phyloP scores from a whole-genome alignment of 805 yeast species.

The Pichia insulana region DNA sequence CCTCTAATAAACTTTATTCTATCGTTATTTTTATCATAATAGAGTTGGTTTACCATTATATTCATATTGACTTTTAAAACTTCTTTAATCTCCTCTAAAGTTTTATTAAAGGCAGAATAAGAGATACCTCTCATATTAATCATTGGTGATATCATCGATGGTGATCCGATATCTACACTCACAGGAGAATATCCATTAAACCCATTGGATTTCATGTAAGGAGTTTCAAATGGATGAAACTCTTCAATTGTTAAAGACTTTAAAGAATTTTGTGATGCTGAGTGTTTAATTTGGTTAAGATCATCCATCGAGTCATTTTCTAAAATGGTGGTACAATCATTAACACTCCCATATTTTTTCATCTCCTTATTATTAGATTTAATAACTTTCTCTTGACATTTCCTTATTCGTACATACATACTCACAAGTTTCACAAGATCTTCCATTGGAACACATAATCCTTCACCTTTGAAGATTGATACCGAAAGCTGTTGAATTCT shows the following conservation, averaged over 20 bases:
- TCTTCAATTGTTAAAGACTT: slow-evolving; percentile 1
- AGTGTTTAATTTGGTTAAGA: background rate
- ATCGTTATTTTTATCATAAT: slow-evolving; percentile 22
- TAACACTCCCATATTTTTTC: background rate
- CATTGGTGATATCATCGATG: slow-evolving; percentile 13
- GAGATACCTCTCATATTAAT: slow-evolving; percentile 4
- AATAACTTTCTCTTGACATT: slow-evolving; percentile 7
- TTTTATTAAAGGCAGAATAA: slow-evolving; percentile 24
- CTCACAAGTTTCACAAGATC: slow-evolving; percentile 43
- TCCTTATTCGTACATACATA: slow-evolving; percentile 24
- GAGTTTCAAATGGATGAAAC: slow-evolving; percentile 4
- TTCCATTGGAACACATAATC: slow-evolving; percentile 44
- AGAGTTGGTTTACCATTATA: slow-evolving; percentile 17
- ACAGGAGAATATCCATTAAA: slow-evolving; percentile 4
- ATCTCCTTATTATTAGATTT: background rate
- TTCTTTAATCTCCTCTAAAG: slow-evolving; percentile 38
- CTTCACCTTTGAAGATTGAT: slow-evolving; percentile 43
- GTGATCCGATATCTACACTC: slow-evolving; percentile 7
- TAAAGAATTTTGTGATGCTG: slow-evolving; percentile 8
- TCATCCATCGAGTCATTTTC: too few species aligned
- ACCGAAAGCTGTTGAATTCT: slow-evolving; percentile 33
- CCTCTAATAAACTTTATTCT: slow-evolving; percentile 24
- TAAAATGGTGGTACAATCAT: background rate
- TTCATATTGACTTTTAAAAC: slow-evolving; percentile 36
- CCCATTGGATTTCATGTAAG: slow-evolving; percentile 8